A percentile compares a stretch with the other conserved stretches of the same genome.
phyloP scores from a whole-genome alignment of 371 early-diverging fungal genomes.

The Rhizopus arrhizus region DNA sequence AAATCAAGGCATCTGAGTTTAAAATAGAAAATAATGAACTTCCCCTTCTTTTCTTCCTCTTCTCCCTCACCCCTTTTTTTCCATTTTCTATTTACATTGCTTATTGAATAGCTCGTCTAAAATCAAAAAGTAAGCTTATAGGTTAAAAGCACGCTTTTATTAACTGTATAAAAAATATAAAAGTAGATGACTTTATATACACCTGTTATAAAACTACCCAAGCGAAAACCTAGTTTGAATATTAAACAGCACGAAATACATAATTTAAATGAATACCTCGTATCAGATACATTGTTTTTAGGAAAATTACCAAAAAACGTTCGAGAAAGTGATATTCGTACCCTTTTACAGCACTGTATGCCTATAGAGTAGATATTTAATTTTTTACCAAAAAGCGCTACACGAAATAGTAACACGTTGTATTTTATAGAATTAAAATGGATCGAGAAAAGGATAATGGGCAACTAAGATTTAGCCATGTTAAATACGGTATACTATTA shows the following conservation, averaged over 20 bases:
- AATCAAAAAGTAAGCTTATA: not conserved
- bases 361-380: slow-evolving; percentile 44
- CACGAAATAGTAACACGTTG: slow-evolving; percentile 7
- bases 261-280: slow-evolving; percentile 36
- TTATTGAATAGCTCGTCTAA: not conserved
- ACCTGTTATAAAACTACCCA: slow-evolving; percentile 45
- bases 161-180: not conserved
- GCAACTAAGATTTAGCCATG: slow-evolving; percentile 27
- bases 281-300: slow-evolving; percentile 46
- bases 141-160: not conserved
- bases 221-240: slow-evolving; percentile 40
- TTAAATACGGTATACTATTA: slow-evolving; percentile 26
- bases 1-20: too few species aligned
- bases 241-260: slow-evolving; percentile 9
- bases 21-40: not conserved
- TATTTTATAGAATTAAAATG: slow-evolving; percentile 19
- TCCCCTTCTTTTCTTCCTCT: not conserved
- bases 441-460: slow-evolving; percentile 31
- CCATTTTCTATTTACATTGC: not conserved
- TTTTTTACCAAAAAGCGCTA: slow-evolving; percentile 6
- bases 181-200: slow-evolving; percentile 38
- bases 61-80: slow-evolving; percentile 9
- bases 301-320: slow-evolving; percentile 34
- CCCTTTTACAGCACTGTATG: slow-evolving; percentile 43
- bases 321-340: slow-evolving; percentile 41